These are phyloP conservation scores for Macrophomina pseudophaseolina DNA, from an alignment of 2,329 filamentous ascomycete species.

Conservation along the genomic window DNA sequence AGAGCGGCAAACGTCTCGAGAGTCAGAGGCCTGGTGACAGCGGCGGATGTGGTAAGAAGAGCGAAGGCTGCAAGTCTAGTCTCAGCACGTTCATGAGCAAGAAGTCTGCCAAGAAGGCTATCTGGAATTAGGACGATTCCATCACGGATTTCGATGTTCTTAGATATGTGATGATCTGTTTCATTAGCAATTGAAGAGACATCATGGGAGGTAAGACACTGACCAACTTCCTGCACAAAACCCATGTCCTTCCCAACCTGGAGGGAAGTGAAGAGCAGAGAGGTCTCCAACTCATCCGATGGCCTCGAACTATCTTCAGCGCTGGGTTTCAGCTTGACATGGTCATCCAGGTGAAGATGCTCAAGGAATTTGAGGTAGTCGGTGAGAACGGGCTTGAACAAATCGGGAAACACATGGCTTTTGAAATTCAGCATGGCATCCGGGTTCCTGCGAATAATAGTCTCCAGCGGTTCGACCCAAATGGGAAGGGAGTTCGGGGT, in stretches of 20 bases:
- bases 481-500: conserved; percentile 33
- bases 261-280: conserved; percentile 45
- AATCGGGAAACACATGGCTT: conserved; percentile 53
- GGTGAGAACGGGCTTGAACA: conserved; percentile 48
- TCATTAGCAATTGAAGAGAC: neutral
- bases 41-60: conserved; percentile 75
- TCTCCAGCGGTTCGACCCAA: conserved; percentile 47
- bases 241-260: conserved; percentile 55
- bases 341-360: conserved; percentile 42
- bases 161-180: conserved; percentile 35
- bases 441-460: conserved; percentile 39
- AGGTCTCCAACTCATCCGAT: conserved; percentile 37
- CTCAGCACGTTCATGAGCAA: conserved; percentile 43
- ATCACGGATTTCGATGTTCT: conserved; percentile 35
- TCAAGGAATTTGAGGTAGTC: conserved; percentile 50
- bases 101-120: conserved; percentile 43
- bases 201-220: conserved; percentile 23
- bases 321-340: conserved; percentile 32
- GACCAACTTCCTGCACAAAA: conserved; percentile 48
- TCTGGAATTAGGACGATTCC: conserved; percentile 61
- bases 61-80: conserved; percentile 82
- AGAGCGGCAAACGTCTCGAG: conserved; percentile 66
- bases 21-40: conserved; percentile 75
- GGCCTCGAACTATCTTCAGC: neutral
- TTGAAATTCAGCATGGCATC: conserved; percentile 48